Percentiles rank a stretch among this genome's conserved stretches.
Evolutionary conservation across 2,329 filamentous ascomycete genomes (phyloP).

Genomic region (Fusarium dimerum): DNA sequence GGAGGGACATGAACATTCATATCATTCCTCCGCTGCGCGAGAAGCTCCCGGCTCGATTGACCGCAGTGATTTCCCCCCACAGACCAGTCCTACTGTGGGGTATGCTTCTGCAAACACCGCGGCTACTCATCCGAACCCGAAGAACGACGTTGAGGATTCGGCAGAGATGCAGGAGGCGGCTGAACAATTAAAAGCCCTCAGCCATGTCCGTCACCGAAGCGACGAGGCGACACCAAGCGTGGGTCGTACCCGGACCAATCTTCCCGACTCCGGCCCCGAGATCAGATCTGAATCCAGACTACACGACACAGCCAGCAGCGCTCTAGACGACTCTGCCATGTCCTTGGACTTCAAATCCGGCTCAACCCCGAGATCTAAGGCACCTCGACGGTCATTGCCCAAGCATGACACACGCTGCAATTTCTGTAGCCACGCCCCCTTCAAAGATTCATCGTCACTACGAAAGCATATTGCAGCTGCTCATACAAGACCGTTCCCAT

Average conservation of each 20-base stretch:
- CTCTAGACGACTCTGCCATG: conserved; percentile 25
- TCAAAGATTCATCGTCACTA: conserved; percentile 66
- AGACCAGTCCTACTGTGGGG: conserved; percentile 30
- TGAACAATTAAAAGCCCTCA: conserved; percentile 66
- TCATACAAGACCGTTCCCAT: conserved; percentile 76
- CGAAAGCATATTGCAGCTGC: conserved; percentile 68
- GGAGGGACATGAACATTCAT: conserved; percentile 29
- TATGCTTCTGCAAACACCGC: conserved; percentile 21
- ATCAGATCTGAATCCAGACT: conserved; percentile 22
- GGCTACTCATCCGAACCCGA: conserved; percentile 30
- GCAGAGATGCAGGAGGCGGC: conserved; percentile 70
- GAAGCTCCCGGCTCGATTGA: conserved; percentile 27
- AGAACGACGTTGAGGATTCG: conserved; percentile 55
- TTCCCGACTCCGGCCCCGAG: conserved; percentile 41
- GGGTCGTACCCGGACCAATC: conserved; percentile 38
- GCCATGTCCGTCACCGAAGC: conserved; percentile 60
- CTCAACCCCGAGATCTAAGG: conserved; percentile 39
- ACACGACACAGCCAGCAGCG: conserved; percentile 40
- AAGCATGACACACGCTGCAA: conserved; percentile 64
- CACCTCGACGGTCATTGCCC: conserved; percentile 47
- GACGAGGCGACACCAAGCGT: conserved; percentile 40
- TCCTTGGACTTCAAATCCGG: conserved; percentile 27
- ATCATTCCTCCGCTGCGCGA: conserved; percentile 24
- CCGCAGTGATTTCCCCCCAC: conserved; percentile 24
- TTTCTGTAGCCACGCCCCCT: conserved; percentile 64